phyloP scores from a whole-genome alignment of 2,329 filamentous ascomycete species.

The Verticillium alfalfae region DNA sequence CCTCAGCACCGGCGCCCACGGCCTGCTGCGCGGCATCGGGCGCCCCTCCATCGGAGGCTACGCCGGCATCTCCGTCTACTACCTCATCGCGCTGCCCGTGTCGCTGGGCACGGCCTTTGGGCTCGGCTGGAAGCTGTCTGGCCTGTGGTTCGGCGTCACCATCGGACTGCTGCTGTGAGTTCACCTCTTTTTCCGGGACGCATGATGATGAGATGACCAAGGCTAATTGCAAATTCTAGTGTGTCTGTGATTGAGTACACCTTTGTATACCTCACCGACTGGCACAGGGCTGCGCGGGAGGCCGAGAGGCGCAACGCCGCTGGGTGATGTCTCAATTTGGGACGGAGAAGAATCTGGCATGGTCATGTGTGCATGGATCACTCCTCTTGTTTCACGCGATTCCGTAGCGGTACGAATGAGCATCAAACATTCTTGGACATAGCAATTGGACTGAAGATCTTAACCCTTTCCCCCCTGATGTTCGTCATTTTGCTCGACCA shows the following conservation, averaged over 20 bases:
- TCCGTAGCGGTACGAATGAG: too few relatives aligned
- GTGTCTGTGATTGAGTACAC: conserved; percentile 48
- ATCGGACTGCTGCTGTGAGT: conserved; percentile 60
- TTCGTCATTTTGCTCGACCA: background rate
- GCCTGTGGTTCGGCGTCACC: conserved; percentile 76
- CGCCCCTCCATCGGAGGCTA: conserved; percentile 87
- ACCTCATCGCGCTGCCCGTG: conserved; percentile 77
- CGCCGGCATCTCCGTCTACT: conserved; percentile 82
- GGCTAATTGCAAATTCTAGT: conserved; percentile 21
- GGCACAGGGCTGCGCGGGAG: conserved; percentile 47
- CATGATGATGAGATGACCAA: conserved; percentile 1
- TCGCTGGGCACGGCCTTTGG: conserved; percentile 75
- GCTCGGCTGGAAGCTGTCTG: conserved; percentile 68
- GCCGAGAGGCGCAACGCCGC: conserved; percentile 45
- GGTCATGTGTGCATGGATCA: background rate
- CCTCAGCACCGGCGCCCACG: conserved; percentile 72
- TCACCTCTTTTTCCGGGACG: conserved; percentile 16
- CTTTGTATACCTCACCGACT: conserved; percentile 46
- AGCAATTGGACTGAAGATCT: too few relatives aligned
- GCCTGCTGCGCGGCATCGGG: conserved; percentile 79
- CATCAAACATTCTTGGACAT: too few relatives aligned
- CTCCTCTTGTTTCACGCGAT: background rate
- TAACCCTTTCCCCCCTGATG: too few relatives aligned
- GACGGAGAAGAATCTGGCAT: background rate
- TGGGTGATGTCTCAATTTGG: conserved; percentile 20